Percentiles rank a stretch among this genome's conserved stretches.
Conservation (phyloP, 2,329 filamentous ascomycete species). For the Colletotrichum viniferum region DNA sequence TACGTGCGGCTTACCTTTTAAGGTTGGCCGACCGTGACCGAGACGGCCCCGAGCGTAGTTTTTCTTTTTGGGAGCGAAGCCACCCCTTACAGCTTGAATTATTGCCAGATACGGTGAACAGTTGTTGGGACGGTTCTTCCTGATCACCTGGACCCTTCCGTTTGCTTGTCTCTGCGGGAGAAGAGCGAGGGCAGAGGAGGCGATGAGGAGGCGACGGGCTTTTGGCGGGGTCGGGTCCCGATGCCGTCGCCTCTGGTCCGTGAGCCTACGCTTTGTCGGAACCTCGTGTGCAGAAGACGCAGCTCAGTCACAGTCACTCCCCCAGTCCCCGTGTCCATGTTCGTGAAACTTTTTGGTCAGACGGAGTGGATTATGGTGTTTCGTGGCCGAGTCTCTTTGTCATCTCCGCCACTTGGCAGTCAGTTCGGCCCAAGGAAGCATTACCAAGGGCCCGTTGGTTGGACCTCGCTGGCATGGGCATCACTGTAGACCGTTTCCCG, state of each 20-base stretch:
- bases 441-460: not conserved
- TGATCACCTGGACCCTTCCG: not conserved
- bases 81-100: not conserved
- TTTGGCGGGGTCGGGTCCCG: not conserved
- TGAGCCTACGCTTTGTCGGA: constrained; percentile 4
- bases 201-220: not conserved
- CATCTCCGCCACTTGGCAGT: not conserved
- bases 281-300: not conserved
- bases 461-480: not conserved
- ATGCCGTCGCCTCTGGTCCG: not conserved
- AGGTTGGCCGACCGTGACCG: not conserved
- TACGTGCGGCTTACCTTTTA: not conserved
- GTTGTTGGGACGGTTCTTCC: not conserved
- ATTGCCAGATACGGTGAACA: not conserved
- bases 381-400: not conserved
- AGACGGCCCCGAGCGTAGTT: not conserved
- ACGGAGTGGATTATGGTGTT: constrained; percentile 1
- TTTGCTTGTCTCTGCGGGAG: not conserved
- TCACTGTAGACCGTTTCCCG: not conserved
- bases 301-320: not conserved
- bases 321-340: not conserved
- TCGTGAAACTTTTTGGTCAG: constrained; percentile 7
- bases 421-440: not conserved
- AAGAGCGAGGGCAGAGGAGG: not conserved
- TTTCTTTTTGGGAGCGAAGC: not conserved